Conservation (phyloP, 2,329 filamentous ascomycete genomes). For the Aquanectria penicillioides region DNA sequence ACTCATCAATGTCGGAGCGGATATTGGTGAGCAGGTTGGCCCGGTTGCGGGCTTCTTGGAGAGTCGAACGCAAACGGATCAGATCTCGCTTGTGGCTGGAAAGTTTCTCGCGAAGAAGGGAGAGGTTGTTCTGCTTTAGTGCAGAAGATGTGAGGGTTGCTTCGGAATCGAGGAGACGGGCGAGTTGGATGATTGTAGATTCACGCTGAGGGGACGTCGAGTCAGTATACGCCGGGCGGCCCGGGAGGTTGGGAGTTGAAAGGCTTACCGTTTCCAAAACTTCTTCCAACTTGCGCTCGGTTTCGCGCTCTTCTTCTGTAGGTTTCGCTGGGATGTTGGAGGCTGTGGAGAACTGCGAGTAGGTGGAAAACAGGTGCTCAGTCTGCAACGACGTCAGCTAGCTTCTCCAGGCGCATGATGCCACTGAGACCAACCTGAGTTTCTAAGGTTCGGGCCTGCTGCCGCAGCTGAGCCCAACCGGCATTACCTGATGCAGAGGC, state of each 20-base stretch:
- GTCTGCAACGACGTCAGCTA: conserved; percentile 66
- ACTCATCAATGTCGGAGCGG: conserved; percentile 89
- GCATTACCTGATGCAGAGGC: conserved; percentile 63
- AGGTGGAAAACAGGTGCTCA: conserved; percentile 83
- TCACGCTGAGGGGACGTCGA: conserved; percentile 71
- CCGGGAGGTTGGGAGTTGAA: neutral
- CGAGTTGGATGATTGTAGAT: conserved; percentile 80
- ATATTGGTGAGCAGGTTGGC: conserved; percentile 92
- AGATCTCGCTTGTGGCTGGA: conserved; percentile 88
- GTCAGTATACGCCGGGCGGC: conserved; percentile 23
- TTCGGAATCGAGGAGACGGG: conserved; percentile 92
- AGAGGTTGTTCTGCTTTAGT: conserved; percentile 96
- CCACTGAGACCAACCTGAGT: conserved; percentile 73
- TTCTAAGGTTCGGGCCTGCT: conserved; percentile 89
- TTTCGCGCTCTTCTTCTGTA: conserved; percentile 82
- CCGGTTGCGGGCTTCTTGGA: conserved; percentile 83
- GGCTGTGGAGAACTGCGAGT: conserved; percentile 89
- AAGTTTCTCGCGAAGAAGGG: conserved; percentile 90
- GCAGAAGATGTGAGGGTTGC: conserved; percentile 86
- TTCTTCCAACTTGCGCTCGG: conserved; percentile 85
- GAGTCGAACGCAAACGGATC: conserved; percentile 74
- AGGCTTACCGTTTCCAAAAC: conserved; percentile 78
- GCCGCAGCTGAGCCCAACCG: conserved; percentile 93
- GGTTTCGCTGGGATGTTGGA: conserved; percentile 84
- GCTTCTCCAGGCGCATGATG: conserved; percentile 26